Percentiles rank a stretch among this genome's conserved stretches.
Evolutionary conservation across 805 yeast species (phyloP).

Genomic region (Yamadazyma tumulicola): DNA sequence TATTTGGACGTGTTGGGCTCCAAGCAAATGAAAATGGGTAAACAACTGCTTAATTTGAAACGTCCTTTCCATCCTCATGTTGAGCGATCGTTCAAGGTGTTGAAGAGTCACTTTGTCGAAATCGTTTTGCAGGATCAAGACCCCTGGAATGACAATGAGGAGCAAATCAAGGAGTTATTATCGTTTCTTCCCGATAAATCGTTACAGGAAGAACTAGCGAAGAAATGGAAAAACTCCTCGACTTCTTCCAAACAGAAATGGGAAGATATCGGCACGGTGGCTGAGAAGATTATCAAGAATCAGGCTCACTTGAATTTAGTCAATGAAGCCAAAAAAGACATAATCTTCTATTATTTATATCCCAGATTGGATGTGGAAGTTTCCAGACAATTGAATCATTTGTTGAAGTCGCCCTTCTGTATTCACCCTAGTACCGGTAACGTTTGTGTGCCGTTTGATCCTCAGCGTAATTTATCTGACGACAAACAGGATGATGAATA

Average conservation of each 20-base stretch:
- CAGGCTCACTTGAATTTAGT: slow-evolving; percentile 45
- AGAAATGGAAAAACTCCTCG: slow-evolving; percentile 49
- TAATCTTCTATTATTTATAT: slow-evolving; percentile 74
- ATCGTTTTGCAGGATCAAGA: slow-evolving; percentile 78
- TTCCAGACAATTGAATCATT: slow-evolving; percentile 82
- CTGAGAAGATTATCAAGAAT: slow-evolving; percentile 43
- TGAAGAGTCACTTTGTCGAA: slow-evolving; percentile 61
- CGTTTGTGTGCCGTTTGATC: slow-evolving; percentile 86
- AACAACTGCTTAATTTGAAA: slow-evolving; percentile 51
- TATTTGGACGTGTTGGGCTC: slow-evolving; percentile 71
- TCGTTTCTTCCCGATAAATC: slow-evolving; percentile 61
- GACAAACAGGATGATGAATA: slow-evolving; percentile 35
- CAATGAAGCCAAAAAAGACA: slow-evolving; percentile 75
- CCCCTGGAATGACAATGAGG: slow-evolving; percentile 66
- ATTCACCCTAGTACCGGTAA: slow-evolving; percentile 95
- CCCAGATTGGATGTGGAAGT: slow-evolving; percentile 95
- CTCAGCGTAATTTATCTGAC: slow-evolving; percentile 33
- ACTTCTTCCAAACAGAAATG: slow-evolving; percentile 64
- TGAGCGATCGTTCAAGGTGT: slow-evolving; percentile 65
- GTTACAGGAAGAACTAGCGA: slow-evolving; percentile 49
- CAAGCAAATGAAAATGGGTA: slow-evolving; percentile 27
- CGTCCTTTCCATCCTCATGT: slow-evolving; percentile 91
- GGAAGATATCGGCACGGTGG: slow-evolving; percentile 65
- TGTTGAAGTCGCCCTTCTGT: slow-evolving; percentile 94
- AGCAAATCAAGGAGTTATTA: slow-evolving; percentile 51